phyloP scores from a whole-genome alignment of 768 basidiomycete genomes.

The Lentinula sp. region DNA sequence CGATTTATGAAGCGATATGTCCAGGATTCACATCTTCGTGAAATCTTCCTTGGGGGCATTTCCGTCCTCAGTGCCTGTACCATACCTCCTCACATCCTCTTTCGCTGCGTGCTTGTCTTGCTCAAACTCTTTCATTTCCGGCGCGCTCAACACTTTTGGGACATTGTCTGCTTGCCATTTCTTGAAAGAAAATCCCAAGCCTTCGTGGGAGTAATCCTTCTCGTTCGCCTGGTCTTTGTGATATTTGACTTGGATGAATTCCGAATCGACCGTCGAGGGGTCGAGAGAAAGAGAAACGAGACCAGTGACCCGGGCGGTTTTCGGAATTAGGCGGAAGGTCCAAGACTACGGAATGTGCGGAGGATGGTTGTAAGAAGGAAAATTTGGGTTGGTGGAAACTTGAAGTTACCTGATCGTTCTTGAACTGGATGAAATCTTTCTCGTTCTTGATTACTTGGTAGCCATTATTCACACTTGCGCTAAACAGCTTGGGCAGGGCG shows the following conservation, averaged over 20 bases:
- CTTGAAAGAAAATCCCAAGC: conserved; percentile 33
- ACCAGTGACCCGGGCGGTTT: conserved; percentile 34
- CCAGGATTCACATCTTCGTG: not conserved
- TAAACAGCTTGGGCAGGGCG: conserved; percentile 32
- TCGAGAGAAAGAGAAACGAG: conserved; percentile 32
- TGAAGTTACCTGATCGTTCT: conserved; percentile 30
- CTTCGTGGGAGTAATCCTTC: conserved; percentile 36
- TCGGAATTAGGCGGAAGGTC: conserved; percentile 31
- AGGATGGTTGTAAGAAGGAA: not conserved
- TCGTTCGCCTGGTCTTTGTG: conserved; percentile 36
- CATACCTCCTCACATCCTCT: not conserved
- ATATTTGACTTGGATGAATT: conserved; percentile 30
- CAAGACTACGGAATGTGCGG: conserved; percentile 19
- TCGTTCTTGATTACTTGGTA: conserved; percentile 30
- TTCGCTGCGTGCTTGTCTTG: conserved; percentile 4
- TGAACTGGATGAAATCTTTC: conserved; percentile 32
- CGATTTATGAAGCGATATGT: not conserved
- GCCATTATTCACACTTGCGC: conserved; percentile 24
- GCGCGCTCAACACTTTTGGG: conserved; percentile 7
- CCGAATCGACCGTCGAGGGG: conserved; percentile 30
- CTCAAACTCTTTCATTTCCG: conserved; percentile 18
- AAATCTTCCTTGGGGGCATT: not conserved
- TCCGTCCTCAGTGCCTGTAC: not conserved
- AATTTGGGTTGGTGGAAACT: not conserved
- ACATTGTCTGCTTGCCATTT: conserved; percentile 32